Base-by-base conservation (phyloP, 768 basidiomycete genomes). In the Inosperma sp. region DNA sequence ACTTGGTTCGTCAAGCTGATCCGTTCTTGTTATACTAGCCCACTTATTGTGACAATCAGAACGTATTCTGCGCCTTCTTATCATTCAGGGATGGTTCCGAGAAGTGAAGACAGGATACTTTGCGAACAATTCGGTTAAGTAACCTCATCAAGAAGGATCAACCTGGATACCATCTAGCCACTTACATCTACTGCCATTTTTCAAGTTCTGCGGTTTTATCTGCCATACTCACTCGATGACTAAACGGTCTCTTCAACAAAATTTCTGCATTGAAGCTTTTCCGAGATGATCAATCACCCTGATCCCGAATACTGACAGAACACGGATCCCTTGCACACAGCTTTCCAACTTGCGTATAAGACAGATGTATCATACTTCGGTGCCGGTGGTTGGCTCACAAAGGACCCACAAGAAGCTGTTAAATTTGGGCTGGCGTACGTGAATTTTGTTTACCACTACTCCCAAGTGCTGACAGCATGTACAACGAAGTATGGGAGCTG, bases 61-160 rank as follows among this genome's bases (percentile, higher is more conserved):
- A 47, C 68, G 65, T 26, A 62, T 65, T 10, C 54, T 71, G 9
- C 68, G 71, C 26, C 63, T 70, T 14, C 56, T 72, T 29, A 63
- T 71, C 29, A 62, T 62, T 14, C 68, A 68, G 54, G 68, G 69
- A 14, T 71, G 67, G 64, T 70, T 69, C 62, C 63, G 68, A 22
- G 69, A 72, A 53, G 49, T 67, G 4, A 67, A 62, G 45, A 65
- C 64, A 30, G 69, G 70, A 7, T 64, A 63, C 41, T 72, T 72
- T 48, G 69, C 70, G 23, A 70, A 70, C 51, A 70, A 68, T 52
- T n/a, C 64, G 69, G 5, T 59, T 66, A 29, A 70, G 69, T 42
- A 66, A 70, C 52, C 53, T 65, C 16, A 68, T 68, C 56, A 68
- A 68, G 57, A 67, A 63, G 29, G 65, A 62, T 31, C 62, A 68